Evolutionary conservation across 2,329 filamentous ascomycete species (phyloP).

Genomic region (Colletotrichum navitas): DNA sequence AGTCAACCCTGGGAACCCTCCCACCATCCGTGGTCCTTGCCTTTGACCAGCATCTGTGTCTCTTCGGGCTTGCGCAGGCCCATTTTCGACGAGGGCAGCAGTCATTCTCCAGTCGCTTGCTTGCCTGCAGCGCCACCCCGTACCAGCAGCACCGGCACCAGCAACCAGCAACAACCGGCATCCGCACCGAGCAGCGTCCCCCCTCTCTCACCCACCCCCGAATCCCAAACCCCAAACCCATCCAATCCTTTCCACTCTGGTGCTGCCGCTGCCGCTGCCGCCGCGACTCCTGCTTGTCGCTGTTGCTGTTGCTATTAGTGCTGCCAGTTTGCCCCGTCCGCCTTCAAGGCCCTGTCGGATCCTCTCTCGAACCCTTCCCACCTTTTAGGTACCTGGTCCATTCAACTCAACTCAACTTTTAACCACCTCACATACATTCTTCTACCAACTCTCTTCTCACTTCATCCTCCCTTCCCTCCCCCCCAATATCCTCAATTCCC

Average conservation of each 20-base stretch:
- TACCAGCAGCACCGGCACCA: not conserved
- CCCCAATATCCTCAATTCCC: slow-evolving; percentile 14
- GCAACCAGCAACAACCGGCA: not conserved
- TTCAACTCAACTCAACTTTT: slow-evolving; percentile 23
- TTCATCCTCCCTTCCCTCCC: slow-evolving; percentile 14
- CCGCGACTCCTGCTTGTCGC: not conserved
- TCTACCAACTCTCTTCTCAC: slow-evolving; percentile 13
- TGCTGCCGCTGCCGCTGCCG: not conserved
- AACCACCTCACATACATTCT: slow-evolving; percentile 27
- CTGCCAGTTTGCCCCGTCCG: slow-evolving; percentile 9
- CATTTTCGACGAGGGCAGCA: slow-evolving; percentile 32
- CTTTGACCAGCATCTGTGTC: slow-evolving; percentile 31
- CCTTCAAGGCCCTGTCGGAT: slow-evolving; percentile 9
- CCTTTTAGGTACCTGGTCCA: slow-evolving; percentile 3
- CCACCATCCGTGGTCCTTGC: slow-evolving; percentile 30
- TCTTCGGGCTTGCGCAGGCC: slow-evolving; percentile 6
- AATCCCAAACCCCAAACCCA: slow-evolving; percentile 19
- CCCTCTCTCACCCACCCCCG: not conserved
- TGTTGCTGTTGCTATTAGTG: not conserved
- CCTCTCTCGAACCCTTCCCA: slow-evolving; percentile 34
- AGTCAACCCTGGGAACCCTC: slow-evolving; percentile 27
- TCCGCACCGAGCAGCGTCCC: slow-evolving; percentile 1
- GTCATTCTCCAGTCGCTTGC: slow-evolving; percentile 25
- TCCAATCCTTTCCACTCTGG: slow-evolving; percentile 23
- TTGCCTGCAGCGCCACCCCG: slow-evolving; percentile 6